phyloP scores from a whole-genome alignment of 2,329 filamentous ascomycete species.

The Coniochaeta sp. region DNA sequence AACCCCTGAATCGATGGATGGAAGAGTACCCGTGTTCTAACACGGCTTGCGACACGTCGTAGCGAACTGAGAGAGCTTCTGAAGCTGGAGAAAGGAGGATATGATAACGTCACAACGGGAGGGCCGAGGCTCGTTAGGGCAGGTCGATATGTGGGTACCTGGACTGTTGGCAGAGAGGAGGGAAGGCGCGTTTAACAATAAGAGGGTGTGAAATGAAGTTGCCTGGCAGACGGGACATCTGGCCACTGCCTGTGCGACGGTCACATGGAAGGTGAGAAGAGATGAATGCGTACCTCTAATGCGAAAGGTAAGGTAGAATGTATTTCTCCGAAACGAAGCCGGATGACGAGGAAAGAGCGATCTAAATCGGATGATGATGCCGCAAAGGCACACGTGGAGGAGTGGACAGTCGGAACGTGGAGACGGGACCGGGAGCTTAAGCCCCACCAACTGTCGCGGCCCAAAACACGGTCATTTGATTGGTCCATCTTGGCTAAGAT shows the following conservation, averaged over 20 bases:
- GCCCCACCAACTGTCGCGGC: neutral
- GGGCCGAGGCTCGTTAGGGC: too few relatives aligned
- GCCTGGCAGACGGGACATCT: neutral
- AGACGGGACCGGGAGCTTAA: neutral
- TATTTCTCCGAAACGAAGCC: neutral
- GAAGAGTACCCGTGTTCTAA: too few relatives aligned
- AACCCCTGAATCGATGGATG: neutral
- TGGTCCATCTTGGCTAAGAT: neutral
- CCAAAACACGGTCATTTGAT: neutral
- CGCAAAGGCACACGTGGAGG: neutral
- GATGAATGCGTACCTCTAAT: neutral
- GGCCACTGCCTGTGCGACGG: neutral
- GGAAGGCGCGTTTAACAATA: too few relatives aligned
- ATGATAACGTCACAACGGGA: neutral
- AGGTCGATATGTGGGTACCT: too few relatives aligned
- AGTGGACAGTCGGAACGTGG: neutral
- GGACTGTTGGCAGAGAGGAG: too few relatives aligned
- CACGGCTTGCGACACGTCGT: neutral
- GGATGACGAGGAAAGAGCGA: neutral
- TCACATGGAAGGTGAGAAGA: neutral
- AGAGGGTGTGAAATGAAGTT: too few relatives aligned
- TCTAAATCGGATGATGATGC: neutral
- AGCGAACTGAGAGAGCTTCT: neutral
- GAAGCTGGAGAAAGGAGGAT: neutral
- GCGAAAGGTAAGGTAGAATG: neutral